phyloP scores from a whole-genome alignment of 495 filamentous ascomycete genomes.

The Lasiosphaeria miniovina region DNA sequence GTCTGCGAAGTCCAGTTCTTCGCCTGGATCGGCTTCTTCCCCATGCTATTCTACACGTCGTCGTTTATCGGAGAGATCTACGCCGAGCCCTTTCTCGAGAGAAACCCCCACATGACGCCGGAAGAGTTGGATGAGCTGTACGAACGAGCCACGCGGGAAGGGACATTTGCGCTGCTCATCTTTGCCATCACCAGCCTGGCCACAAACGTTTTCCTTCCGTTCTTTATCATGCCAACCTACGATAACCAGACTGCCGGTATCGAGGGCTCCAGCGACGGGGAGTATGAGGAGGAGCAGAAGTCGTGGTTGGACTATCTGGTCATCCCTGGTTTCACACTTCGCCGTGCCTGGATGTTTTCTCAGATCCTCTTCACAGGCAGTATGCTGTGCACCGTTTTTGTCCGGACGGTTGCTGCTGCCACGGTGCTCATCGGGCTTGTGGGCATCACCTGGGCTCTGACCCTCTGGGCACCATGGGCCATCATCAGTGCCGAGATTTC shows the following conservation, averaged over 20 bases:
- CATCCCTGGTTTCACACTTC: slow-evolving; percentile 78
- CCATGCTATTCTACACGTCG: slow-evolving; percentile 89
- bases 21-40: slow-evolving; percentile 94
- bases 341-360: slow-evolving; percentile 78
- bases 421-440: slow-evolving; percentile 73
- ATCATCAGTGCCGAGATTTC: slow-evolving; percentile 86
- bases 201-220: slow-evolving; percentile 75
- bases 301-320: slow-evolving; percentile 56
- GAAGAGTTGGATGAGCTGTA: slow-evolving; percentile 72
- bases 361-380: slow-evolving; percentile 73
- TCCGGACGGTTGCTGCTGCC: slow-evolving; percentile 60
- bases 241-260: slow-evolving; percentile 37
- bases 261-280: slow-evolving; percentile 20
- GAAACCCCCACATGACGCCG: slow-evolving; percentile 70
- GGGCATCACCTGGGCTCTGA: slow-evolving; percentile 84
- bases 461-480: slow-evolving; percentile 89
- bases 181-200: slow-evolving; percentile 78
- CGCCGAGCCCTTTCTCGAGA: slow-evolving; percentile 71
- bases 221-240: slow-evolving; percentile 77
- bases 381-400: slow-evolving; percentile 80
- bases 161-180: slow-evolving; percentile 81
- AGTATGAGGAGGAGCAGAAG: slow-evolving; percentile 32
- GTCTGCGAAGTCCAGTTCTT: slow-evolving; percentile 87
- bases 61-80: slow-evolving; percentile 91
- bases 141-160: slow-evolving; percentile 77